A percentile compares a stretch with the other conserved stretches of the same genome.
phyloP scores from a whole-genome alignment of 345 rosid species.

The Cardamine chenopodiifolia region DNA sequence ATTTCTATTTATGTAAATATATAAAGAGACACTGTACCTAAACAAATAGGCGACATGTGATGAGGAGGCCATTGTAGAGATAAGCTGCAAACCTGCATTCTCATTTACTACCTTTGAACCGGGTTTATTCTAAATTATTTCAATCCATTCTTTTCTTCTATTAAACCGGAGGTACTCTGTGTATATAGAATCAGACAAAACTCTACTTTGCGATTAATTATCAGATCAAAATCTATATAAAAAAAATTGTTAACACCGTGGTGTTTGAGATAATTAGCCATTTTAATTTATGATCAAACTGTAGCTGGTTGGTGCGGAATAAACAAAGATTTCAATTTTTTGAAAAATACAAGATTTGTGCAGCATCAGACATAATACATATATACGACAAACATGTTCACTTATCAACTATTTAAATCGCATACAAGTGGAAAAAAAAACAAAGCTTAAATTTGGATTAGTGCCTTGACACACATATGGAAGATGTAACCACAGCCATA shows the following conservation, averaged over 20 bases:
- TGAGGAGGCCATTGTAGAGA: constrained; percentile 40
- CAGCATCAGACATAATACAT: neutral
- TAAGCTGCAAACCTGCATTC: constrained; percentile 38
- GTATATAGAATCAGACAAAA: neutral
- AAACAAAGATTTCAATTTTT: too few relatives aligned
- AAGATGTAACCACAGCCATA: neutral
- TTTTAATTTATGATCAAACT: too few relatives aligned
- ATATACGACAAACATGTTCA: constrained; percentile 11
- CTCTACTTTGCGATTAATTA: too few relatives aligned
- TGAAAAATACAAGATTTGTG: neutral
- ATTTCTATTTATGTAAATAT: constrained; percentile 27
- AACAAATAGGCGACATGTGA: constrained; percentile 43
- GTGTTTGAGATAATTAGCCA: too few relatives aligned
- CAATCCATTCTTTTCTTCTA: constrained; percentile 20
- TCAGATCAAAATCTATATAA: neutral
- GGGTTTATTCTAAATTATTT: neutral
- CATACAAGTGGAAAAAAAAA: constrained; percentile 2
- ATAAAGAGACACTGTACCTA: constrained; percentile 36
- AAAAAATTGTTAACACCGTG: too few relatives aligned
- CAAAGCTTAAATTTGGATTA: constrained; percentile 7
- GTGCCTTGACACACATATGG: neutral
- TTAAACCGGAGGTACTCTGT: neutral
- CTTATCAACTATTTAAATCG: neutral
- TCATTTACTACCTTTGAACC: constrained; percentile 39
- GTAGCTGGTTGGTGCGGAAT: too few relatives aligned